A percentile compares a stretch with the other conserved stretches of the same genome.
These are phyloP conservation scores for Phaeotremella skinneri DNA, from an alignment of 768 basidiomycete genomes.

Conservation along the genomic window DNA sequence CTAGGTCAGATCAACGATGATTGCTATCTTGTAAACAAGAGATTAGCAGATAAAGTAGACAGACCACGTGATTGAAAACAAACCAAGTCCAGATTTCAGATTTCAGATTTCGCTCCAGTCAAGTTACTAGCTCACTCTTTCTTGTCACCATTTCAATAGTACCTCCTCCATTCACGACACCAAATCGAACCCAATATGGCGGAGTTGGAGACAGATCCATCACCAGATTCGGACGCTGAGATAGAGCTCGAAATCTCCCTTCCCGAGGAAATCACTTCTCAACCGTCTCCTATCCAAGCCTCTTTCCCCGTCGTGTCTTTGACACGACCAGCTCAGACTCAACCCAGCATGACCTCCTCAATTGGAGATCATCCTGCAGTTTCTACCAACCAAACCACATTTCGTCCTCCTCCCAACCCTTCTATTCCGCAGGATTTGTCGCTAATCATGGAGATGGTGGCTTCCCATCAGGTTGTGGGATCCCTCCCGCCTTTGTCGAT, in stretches of 20 bases:
- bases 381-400: constrained; percentile 6
- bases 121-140: neutral
- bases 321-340: neutral
- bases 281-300: neutral
- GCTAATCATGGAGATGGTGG: constrained; percentile 49
- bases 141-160: neutral
- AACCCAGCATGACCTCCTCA: neutral
- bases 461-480: constrained; percentile 34
- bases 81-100: no score
- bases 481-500: constrained; percentile 32
- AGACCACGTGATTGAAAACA: neutral
- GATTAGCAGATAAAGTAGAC: no score
- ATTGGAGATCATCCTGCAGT: neutral
- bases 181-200: neutral
- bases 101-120: neutral
- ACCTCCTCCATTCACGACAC: no score
- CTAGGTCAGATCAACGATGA: no score
- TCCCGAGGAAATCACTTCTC: constrained; percentile 5
- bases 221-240: constrained; percentile 21
- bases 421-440: constrained; percentile 45
- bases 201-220: neutral
- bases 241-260: constrained; percentile 23
- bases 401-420: constrained; percentile 29
- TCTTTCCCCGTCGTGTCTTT: neutral
- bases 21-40: no score